Evolutionary conservation across 345 rosid genomes (phyloP).

Genomic region (Eucalyptus melliodora): DNA sequence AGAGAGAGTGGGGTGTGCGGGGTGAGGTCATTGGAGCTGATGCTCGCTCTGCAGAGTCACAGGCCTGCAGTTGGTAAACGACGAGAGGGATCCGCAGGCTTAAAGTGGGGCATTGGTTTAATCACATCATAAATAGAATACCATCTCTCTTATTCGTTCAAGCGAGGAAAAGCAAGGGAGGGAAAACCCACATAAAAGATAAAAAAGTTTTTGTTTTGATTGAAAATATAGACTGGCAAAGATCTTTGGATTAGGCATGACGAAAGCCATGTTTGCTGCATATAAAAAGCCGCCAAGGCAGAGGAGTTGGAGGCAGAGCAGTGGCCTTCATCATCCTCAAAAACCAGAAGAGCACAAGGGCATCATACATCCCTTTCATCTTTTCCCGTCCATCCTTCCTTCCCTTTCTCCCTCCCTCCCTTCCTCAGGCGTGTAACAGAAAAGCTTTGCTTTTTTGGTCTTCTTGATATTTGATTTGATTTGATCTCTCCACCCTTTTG

Average conservation of each 20-base stretch:
- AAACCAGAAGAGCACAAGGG: background rate
- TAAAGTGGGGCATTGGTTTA: background rate
- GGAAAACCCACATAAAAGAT: background rate
- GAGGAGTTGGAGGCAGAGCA: background rate
- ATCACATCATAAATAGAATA: background rate
- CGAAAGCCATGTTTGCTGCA: background rate
- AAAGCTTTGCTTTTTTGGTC: background rate
- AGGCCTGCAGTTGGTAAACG: background rate
- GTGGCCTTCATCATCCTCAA: background rate
- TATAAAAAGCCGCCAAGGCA: slow-evolving; percentile 2
- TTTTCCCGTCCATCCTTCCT: background rate
- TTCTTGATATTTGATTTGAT: background rate
- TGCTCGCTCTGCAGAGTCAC: background rate
- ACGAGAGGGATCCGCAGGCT: background rate
- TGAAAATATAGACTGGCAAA: background rate
- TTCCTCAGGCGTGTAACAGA: background rate
- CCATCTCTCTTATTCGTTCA: background rate
- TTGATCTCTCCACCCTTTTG: background rate
- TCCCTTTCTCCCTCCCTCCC: background rate
- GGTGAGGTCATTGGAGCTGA: background rate
- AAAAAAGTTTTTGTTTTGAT: background rate
- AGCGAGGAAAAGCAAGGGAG: background rate
- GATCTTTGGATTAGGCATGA: background rate
- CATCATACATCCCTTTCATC: background rate
- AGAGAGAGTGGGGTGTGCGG: background rate